Evolutionary conservation across 208 protist species (phyloP).

Genomic region (Crithidia expoeki): DNA sequence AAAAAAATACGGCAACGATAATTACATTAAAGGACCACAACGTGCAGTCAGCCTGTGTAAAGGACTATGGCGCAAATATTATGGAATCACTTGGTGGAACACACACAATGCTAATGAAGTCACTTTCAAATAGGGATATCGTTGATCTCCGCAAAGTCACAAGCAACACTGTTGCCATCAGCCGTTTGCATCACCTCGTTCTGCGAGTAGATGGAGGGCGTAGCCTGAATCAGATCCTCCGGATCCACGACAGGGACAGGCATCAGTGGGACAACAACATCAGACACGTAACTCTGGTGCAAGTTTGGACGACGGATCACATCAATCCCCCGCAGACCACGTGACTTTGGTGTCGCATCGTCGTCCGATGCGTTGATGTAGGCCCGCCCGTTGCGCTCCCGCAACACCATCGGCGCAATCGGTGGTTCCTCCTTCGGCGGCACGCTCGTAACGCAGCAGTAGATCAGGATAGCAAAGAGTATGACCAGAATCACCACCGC

Average conservation of each 20-base stretch:
- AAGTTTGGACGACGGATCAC: neutral
- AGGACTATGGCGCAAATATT: no score
- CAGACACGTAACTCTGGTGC: neutral
- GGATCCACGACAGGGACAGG: conserved; percentile 20
- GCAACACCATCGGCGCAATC: conserved; percentile 52
- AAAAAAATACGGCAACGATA: no score
- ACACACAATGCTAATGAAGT: neutral
- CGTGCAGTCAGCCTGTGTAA: neutral
- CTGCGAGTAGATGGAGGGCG: conserved; percentile 18
- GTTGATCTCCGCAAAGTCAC: no score
- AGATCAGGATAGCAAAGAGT: conserved; percentile 41
- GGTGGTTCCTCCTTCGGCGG: conserved; percentile 32
- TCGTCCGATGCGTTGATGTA: conserved; percentile 24
- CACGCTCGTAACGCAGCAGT: conserved; percentile 43
- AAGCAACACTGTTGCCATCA: conserved; percentile 19
- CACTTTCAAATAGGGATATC: no score
- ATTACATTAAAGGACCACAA: neutral
- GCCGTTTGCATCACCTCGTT: conserved; percentile 24
- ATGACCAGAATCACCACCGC: conserved; percentile 36
- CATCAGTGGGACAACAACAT: conserved; percentile 14
- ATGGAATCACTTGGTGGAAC: no score
- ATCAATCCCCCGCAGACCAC: neutral
- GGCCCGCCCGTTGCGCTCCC: conserved; percentile 41
- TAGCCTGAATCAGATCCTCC: conserved; percentile 27
- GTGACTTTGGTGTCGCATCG: no score